Percentiles rank a stretch among this genome's conserved stretches.
phyloP scores from a whole-genome alignment of 371 early-diverging fungal species.

The Paraphysoderma sedebokerense region DNA sequence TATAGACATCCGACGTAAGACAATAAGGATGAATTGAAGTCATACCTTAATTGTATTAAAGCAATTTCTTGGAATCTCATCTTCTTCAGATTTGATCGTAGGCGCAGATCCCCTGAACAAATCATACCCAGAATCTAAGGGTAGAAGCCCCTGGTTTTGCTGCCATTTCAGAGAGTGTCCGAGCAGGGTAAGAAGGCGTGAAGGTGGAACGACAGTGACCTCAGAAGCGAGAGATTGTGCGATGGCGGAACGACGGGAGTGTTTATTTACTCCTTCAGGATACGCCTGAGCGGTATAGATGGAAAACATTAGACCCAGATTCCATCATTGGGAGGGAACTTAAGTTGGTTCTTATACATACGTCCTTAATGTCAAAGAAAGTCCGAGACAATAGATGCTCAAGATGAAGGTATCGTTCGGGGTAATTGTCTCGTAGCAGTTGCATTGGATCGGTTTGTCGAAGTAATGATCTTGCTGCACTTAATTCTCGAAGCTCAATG shows the following conservation, averaged over 20 bases:
- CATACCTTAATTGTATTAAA: slow-evolving; percentile 58
- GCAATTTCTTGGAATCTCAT: slow-evolving; percentile 40
- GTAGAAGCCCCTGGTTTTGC: slow-evolving; percentile 53
- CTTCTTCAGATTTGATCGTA: slow-evolving; percentile 41
- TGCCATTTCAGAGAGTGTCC: slow-evolving; percentile 77
- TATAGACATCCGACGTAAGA: no score
- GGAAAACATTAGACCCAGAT: no score
- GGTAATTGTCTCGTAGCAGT: slow-evolving; percentile 37
- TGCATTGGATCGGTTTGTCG: slow-evolving; percentile 77
- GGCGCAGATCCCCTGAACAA: slow-evolving; percentile 49
- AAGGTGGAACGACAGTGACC: slow-evolving; percentile 56
- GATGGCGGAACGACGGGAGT: neutral
- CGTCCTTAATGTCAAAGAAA: slow-evolving; percentile 36
- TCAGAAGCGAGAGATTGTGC: slow-evolving; percentile 34
- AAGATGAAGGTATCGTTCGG: slow-evolving; percentile 64
- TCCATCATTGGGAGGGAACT: no score
- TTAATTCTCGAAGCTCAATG: slow-evolving; percentile 58
- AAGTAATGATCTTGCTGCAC: slow-evolving; percentile 65
- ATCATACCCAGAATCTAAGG: slow-evolving; percentile 46
- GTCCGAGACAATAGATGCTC: slow-evolving; percentile 53
- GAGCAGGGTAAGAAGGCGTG: slow-evolving; percentile 56
- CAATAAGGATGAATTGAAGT: slow-evolving; percentile 1
- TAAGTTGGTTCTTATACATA: slow-evolving; percentile 2
- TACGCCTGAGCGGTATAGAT: slow-evolving; percentile 12
- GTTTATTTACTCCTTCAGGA: slow-evolving; percentile 14